Evolutionary conservation across 352 stramenopile species (phyloP), one percentile per base, ranked within the genome.

Genomic region (Phytophthora crassamura): DNA sequence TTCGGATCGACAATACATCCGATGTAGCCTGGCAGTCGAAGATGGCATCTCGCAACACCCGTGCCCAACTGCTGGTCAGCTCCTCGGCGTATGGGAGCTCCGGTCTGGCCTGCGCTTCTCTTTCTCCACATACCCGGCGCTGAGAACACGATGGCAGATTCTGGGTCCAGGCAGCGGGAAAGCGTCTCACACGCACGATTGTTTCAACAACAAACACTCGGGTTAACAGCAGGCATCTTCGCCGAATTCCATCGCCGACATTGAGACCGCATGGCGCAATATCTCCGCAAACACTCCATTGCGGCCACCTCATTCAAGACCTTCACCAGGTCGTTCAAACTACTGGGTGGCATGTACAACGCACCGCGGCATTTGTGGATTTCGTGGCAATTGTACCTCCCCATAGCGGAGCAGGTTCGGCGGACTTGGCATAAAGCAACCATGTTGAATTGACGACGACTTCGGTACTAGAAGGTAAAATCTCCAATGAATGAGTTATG

Each of bases 1-100:
- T 75, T 18, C 43, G 5, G 6, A 66, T 67, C 34, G 62, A 72
- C 49, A 72, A 67, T 33, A 69, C 49, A 1, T 69, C 67, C 0
- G 53, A 34, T 3, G 42, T 66, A 0, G 16, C 65, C 4, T 74
- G 65, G 59, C 58, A 66, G 8, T 32, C 38, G 0, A 38, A 46
- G 2, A 34, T 68, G 12, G 33, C 30, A 0, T 43, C 42, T 7
- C 38, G 28, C 4, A 73, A 73, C 15, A 15, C 52, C 0, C 51
- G 51, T 4, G 51, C 57, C 0, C 64, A 67, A 40, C 30, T 32
- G 5, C 2, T 61, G 12, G 50, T 50, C 6, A 8, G 39, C 34
- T 57, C 30, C 5, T 61, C 15, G 5, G 32, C 14, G 22, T 15
- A 0, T 65, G 47, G 57, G 36, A 59, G 14, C 15, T 18, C 3